Base-by-base conservation (phyloP, 2,329 filamentous ascomycete species). In the Penicillium digitatum region DNA sequence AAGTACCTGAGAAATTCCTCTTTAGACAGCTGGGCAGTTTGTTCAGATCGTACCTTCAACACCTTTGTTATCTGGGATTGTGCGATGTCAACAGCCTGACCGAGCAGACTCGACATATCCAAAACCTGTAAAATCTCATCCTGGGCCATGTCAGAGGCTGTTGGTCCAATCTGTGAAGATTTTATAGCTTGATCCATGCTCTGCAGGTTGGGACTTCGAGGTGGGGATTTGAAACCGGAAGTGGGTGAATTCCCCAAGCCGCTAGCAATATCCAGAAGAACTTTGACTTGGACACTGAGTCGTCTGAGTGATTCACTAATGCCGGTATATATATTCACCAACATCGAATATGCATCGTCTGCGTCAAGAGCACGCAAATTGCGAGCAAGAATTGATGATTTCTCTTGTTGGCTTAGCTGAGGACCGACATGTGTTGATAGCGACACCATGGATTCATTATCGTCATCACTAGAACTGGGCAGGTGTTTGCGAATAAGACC, bases 221-320 rank as follows among this genome's bases (percentile, higher is more conserved):
- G 70, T 16, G 81, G 79, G 1, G 80, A 82, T 55, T 73, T 75
- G 26, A 78, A 60, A 29, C 70, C 68, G 43, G 65, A 72, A 57
- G 63, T 59, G 3, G 72, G 65, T 3, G 77, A 75, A 14, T 73
- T 74, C 31, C 78, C 71, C 34, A 77, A 60, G 22, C 73, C 74
- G 69, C 91, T 96, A 0, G 92, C 94, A 20, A 96, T 89, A 72
- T 99, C 94, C 10, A 99, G 80, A n/a, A 99, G 76, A 10, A 97
- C 86, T 72, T 99, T 99, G 52, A 94, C 88, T 70, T 97, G 93
- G 0, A 90, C 92, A 18, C 90, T 90, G 8, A 96, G 77, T 66
- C 94, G 83, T 54, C 94, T 82, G 45, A 99, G 72, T 3, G 89
- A 89, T 75, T 99, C 94, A 4, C 93, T 88, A 9, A 96, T 87